phyloP scores from a whole-genome alignment of 768 basidiomycete genomes.

The Tulasnella sp. region DNA sequence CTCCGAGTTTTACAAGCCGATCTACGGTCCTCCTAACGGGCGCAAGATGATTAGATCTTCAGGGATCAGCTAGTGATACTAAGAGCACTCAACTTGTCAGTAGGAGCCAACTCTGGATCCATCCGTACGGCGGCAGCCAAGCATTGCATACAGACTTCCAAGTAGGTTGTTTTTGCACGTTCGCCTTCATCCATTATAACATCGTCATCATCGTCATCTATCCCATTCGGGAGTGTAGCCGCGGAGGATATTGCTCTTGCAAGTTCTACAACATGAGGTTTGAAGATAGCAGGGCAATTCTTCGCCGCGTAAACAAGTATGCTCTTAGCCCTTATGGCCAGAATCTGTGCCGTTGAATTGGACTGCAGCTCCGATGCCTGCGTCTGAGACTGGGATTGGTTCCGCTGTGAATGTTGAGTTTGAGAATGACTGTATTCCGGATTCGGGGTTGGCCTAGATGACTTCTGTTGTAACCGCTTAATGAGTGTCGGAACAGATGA shows the following conservation, averaged over 20 bases:
- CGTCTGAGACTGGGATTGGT: no score
- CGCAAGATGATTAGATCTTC: neutral
- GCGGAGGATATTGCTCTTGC: slow-evolving; percentile 57
- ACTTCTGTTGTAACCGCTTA: slow-evolving; percentile 48
- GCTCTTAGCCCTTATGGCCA: slow-evolving; percentile 7
- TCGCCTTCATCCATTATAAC: no score
- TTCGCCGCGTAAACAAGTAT: slow-evolving; percentile 46
- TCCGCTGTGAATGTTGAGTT: no score
- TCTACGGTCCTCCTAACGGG: slow-evolving; percentile 51
- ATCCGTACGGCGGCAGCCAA: slow-evolving; percentile 51
- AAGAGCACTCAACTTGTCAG: slow-evolving; percentile 71
- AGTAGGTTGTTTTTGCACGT: slow-evolving; percentile 35
- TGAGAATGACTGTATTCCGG: no score
- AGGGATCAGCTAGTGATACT: slow-evolving; percentile 22
- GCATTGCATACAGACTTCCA: slow-evolving; percentile 63
- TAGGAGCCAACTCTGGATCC: slow-evolving; percentile 43
- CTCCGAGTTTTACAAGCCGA: slow-evolving; percentile 43
- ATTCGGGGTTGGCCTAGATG: no score
- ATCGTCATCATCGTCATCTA: no score
- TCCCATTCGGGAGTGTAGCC: no score
- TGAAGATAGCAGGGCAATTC: slow-evolving; percentile 57
- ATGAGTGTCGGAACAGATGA: slow-evolving; percentile 75
- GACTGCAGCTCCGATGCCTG: no score
- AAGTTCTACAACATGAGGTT: slow-evolving; percentile 62
- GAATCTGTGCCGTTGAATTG: no score